Base-by-base conservation (phyloP, 192 early-diverging fungal genomes). In the Blastocladiella britannica region DNA sequence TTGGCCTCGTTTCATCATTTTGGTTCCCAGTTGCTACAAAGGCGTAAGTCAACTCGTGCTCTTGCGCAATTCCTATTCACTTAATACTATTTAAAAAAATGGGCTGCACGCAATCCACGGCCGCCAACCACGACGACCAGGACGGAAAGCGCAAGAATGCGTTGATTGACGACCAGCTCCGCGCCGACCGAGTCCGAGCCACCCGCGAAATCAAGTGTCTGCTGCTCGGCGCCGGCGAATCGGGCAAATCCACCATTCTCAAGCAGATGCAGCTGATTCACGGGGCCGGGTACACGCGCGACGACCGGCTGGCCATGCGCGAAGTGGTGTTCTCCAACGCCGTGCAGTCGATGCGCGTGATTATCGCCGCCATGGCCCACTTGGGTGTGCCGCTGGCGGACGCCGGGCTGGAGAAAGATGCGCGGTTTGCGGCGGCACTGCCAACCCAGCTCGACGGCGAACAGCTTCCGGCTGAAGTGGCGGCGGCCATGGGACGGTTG, bases 261-360 rank as follows among this genome's bases (percentile, higher is more conserved):
- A 97, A 97, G 69, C 93, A 97, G 65, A 93, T 97, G 91, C 91
- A 91, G 68, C 77, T 97, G 55, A 94, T 97, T 61, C 91, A 97
- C 69, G 93, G 88, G 63, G 83, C 81, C 60, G 93, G 93, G 3
- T 97, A 91, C 73, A 83, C 81, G 56, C 67, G 72, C 28, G 88
- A 93, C 28, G 93, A 97, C 72, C 76, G 84, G 54, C 84, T 88
- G 60, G 84, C 87, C 51, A 94, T 91, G 77, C 89, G 83, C 68
- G 89, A 93, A 67, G 89, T 93, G 57, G 92, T 97, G 61, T 93
- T 89, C 66, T 86, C 84, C 54, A 97, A 97, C 74, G 87, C 87
- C 24, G 82, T 92, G 62, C 89, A 93, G 76, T 92, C 88, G 51
- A 93, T 93, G 91, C 80, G 87, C 52, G 91, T 90, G 53, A 87